phyloP scores from a whole-genome alignment of 345 rosid species.

The Viola odorata region DNA sequence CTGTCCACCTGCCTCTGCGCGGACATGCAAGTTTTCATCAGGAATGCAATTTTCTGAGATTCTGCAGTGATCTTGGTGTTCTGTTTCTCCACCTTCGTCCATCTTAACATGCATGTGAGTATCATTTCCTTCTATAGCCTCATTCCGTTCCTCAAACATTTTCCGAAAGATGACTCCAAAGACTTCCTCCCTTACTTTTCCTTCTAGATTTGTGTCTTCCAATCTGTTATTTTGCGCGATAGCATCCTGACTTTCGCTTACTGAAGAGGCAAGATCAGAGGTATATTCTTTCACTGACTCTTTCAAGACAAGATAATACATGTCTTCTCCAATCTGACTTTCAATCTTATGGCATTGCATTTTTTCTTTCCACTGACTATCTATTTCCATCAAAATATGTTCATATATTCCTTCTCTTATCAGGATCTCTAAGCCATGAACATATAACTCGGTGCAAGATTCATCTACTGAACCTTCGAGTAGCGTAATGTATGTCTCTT shows the following conservation, averaged over 20 bases:
- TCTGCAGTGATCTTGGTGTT: conserved; percentile 1
- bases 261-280: not conserved
- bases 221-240: conserved; percentile 1
- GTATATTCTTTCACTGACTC: conserved; percentile 14
- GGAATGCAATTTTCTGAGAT: conserved; percentile 2
- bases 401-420: conserved; percentile 25
- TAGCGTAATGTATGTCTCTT: conserved; percentile 35
- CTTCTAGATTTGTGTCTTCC: conserved; percentile 13
- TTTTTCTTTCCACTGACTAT: conserved; percentile 19
- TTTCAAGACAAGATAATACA: conserved; percentile 12
- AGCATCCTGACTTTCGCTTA: conserved; percentile 1
- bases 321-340: conserved; percentile 11
- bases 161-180: conserved; percentile 11
- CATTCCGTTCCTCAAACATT: conserved; percentile 24
- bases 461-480: conserved; percentile 29
- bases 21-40: not conserved
- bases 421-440: conserved; percentile 14
- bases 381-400: conserved; percentile 18
- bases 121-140: conserved; percentile 12
- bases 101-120: conserved; percentile 8
- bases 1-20: conserved; percentile 5
- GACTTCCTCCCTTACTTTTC: conserved; percentile 16
- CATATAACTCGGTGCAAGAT: conserved; percentile 8
- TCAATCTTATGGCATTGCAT: conserved; percentile 19
- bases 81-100: not conserved